Conservation (phyloP, 495 filamentous ascomycete genomes). For the Aspergillus bertholletiae region DNA sequence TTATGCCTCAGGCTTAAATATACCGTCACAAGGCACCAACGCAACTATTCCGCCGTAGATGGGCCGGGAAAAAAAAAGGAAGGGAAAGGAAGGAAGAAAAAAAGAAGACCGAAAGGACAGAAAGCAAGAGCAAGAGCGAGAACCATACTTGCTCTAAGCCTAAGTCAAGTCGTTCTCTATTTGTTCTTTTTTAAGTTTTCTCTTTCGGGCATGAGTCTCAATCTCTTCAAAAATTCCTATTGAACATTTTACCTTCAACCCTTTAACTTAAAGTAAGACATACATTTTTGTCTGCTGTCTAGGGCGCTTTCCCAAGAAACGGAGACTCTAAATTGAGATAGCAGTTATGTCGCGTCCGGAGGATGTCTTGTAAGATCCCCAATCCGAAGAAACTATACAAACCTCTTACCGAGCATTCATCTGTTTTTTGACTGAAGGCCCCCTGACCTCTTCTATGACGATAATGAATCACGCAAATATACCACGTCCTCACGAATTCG, state of each 20-base stretch:
- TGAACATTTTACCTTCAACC: too few relatives aligned
- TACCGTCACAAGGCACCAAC: slow-evolving; percentile 6
- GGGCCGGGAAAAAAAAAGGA: background rate
- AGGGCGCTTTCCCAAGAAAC: background rate
- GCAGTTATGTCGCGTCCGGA: slow-evolving; percentile 89
- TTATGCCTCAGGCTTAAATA: slow-evolving; percentile 29
- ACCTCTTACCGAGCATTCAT: background rate
- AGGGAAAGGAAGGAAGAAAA: slow-evolving; percentile 5
- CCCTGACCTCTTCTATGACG: slow-evolving; percentile 95
- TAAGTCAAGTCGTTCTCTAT: too few relatives aligned
- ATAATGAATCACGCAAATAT: slow-evolving; percentile 91
- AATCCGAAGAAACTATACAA: background rate
- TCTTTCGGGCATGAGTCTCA: too few relatives aligned
- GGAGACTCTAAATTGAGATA: background rate
- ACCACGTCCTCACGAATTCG: slow-evolving; percentile 96
- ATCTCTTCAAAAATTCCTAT: background rate
- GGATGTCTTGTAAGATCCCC: slow-evolving; percentile 70
- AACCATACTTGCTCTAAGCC: too few relatives aligned
- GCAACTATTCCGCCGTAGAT: background rate
- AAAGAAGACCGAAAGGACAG: too few relatives aligned
- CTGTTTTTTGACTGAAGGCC: slow-evolving; percentile 48
- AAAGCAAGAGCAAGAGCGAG: too few relatives aligned
- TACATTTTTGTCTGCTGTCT: background rate
- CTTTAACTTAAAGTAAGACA: too few relatives aligned
- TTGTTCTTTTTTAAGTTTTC: too few relatives aligned